phyloP scores from a whole-genome alignment of 495 filamentous ascomycete species.

The Podospora australis region DNA sequence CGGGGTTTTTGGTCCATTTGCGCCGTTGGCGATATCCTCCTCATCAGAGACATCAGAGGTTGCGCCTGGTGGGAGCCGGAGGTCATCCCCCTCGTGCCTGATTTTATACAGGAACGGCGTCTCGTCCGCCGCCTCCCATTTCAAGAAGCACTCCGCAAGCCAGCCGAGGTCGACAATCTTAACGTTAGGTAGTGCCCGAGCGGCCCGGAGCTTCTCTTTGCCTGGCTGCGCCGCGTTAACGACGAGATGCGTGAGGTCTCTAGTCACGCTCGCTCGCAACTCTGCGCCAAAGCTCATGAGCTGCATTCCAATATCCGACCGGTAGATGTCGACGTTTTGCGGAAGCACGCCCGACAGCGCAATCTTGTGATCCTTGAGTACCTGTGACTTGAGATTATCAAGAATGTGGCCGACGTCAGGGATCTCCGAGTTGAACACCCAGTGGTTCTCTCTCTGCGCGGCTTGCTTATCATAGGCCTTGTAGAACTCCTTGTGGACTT shows the following conservation, averaged over 20 bases:
- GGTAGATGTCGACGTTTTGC: conserved; percentile 61
- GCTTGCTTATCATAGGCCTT: conserved; percentile 56
- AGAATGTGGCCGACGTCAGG: conserved; percentile 83
- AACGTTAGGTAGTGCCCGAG: conserved; percentile 61
- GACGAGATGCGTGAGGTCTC: conserved; percentile 47
- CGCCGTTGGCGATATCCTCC: background rate
- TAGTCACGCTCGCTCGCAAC: conserved; percentile 49
- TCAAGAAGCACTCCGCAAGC: conserved; percentile 72
- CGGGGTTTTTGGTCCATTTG: background rate
- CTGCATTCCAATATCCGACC: conserved; percentile 77
- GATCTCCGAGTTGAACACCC: conserved; percentile 58
- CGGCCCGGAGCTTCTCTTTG: conserved; percentile 84
- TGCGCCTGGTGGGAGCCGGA: background rate
- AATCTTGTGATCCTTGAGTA: conserved; percentile 63
- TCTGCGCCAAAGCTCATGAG: conserved; percentile 77
- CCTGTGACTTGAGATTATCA: conserved; percentile 63
- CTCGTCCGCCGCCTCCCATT: conserved; percentile 72
- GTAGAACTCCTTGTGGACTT: conserved; percentile 74
- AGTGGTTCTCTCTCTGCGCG: conserved; percentile 16
- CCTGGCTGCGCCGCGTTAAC: conserved; percentile 55
- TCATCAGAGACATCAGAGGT: background rate
- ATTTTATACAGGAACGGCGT: conserved; percentile 62
- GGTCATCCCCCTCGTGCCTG: conserved; percentile 12
- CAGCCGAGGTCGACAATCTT: conserved; percentile 88
- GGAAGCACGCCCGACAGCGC: conserved; percentile 89